A percentile compares a stretch with the other conserved stretches of the same genome.
Evolutionary conservation across 768 basidiomycete genomes (phyloP).

Genomic region (Favolaschia claudopus): DNA sequence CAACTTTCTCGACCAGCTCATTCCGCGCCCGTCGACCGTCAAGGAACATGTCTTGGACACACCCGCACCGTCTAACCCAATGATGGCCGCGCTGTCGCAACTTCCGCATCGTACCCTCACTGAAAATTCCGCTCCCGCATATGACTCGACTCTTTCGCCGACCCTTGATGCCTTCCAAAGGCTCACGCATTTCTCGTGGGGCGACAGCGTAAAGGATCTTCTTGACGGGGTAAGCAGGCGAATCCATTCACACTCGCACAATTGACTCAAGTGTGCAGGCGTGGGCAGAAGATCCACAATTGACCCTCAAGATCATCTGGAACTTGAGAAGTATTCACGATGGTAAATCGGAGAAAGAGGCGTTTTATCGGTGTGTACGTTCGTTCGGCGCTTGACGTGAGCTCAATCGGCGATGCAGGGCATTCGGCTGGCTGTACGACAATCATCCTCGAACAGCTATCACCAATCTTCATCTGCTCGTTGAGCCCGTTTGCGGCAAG

Average conservation of each 20-base stretch:
- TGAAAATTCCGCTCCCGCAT: constrained; percentile 58
- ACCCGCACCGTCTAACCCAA: no score
- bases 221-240: constrained; percentile 39
- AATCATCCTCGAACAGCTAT: constrained; percentile 77
- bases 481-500: constrained; percentile 58
- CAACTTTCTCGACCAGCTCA: constrained; percentile 62
- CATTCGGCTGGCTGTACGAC: constrained; percentile 73
- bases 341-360: constrained; percentile 66
- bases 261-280: constrained; percentile 36
- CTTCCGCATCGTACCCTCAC: constrained; percentile 56
- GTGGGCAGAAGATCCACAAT: constrained; percentile 63
- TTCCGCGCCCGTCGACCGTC: constrained; percentile 44
- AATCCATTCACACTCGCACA: neutral
- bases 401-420: no score
- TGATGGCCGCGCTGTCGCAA: constrained; percentile 62
- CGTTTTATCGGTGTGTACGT: no score
- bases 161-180: constrained; percentile 65
- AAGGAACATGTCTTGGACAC: no score
- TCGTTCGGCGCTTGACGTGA: no score
- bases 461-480: constrained; percentile 60
- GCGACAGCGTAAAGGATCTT: constrained; percentile 37
- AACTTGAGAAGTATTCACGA: constrained; percentile 74
- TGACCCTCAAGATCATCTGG: constrained; percentile 76
- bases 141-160: constrained; percentile 55
- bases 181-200: constrained; percentile 38